phyloP scores from a whole-genome alignment of 805 yeast genomes.

The Limtongia smithiae region DNA sequence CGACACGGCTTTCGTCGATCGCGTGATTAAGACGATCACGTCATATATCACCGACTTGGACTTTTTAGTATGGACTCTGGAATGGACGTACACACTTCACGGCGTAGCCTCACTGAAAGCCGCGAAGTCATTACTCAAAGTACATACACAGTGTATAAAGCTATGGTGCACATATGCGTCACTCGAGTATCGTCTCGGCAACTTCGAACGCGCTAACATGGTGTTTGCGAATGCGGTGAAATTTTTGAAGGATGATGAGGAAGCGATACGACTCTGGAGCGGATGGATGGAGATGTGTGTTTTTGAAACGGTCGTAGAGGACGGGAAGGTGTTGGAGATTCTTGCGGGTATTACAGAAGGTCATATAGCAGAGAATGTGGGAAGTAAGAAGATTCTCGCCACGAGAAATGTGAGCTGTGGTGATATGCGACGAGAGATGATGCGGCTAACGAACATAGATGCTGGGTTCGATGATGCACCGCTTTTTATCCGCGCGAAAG shows the following conservation, averaged over 20 bases:
- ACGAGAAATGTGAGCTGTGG: too few relatives aligned
- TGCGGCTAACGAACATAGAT: too few relatives aligned
- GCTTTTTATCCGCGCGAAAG: background rate
- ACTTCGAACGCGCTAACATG: slow-evolving; percentile 4
- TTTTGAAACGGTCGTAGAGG: background rate
- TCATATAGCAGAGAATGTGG: too few relatives aligned
- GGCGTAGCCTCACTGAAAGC: background rate
- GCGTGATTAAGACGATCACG: slow-evolving; percentile 3
- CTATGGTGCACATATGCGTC: slow-evolving; percentile 17
- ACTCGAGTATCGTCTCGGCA: slow-evolving; percentile 8
- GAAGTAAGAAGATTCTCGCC: too few relatives aligned
- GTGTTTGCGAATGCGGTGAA: slow-evolving; percentile 4
- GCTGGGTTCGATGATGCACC: too few relatives aligned
- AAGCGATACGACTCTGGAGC: slow-evolving; percentile 5
- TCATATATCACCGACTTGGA: slow-evolving; percentile 7
- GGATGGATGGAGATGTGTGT: slow-evolving; percentile 6
- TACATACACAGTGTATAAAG: slow-evolving; percentile 1
- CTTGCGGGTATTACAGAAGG: too few relatives aligned
- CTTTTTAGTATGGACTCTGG: slow-evolving; percentile 8
- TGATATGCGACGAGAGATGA: too few relatives aligned
- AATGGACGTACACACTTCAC: slow-evolving; percentile 1
- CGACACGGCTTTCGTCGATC: slow-evolving; percentile 1
- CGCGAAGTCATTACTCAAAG: slow-evolving; percentile 9
- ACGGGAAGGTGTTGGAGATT: background rate
- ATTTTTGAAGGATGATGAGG: slow-evolving; percentile 4